Evolutionary conservation across 1,284 basidiomycete species (phyloP), one percentile per base, ranked within the genome.

Genomic region (Schizophyllum amplum): DNA sequence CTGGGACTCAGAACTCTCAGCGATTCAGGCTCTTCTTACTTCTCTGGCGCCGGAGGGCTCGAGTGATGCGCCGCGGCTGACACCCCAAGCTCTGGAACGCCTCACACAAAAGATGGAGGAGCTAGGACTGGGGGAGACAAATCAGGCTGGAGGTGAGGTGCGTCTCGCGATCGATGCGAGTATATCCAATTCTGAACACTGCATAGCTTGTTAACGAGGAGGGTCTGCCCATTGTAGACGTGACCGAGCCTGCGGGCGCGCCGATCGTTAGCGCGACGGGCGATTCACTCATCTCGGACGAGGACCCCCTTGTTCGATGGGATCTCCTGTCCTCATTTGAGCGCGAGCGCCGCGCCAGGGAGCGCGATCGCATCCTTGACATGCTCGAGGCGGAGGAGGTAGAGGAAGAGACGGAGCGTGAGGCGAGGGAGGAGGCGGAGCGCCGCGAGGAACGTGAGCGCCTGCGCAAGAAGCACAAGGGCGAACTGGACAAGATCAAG

Each of bases 151-250:
- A 57, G 78, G 79, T 62, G 80, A 78, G 70, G 75, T 74, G 70
- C 80, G 78, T 22, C 54, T 51, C 56, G 56, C 56, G 57, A 55
- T 57, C 55, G 47, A 50, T 59, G 59, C 62, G 65, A 57, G 58
- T 61, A 61, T 17, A 67, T 53, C 22, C 20, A 33, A 56, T 55
- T n/a, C n/a, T n/a, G n/a, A n/a, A n/a, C n/a, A 57, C 52, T 51
- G 61, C 56, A 13, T 56, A 90, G 86, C 71, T 84, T 54, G 64
- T 86, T 33, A 87, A 87, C 64, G 86, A 89, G 65, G 87, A 90
- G 55, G 87, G 87, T 1, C 76, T 89, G 27, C 87, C 88, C 11
- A 84, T 91, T 59, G 73, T 90, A 61, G 88, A 90, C 33, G 85
- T 91, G 57, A 78, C 77, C n/a, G 89, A 91, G 64, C 80, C 81